phyloP scores from a whole-genome alignment of 129 eudicot genomes.

The Centaurea solstitialis region DNA sequence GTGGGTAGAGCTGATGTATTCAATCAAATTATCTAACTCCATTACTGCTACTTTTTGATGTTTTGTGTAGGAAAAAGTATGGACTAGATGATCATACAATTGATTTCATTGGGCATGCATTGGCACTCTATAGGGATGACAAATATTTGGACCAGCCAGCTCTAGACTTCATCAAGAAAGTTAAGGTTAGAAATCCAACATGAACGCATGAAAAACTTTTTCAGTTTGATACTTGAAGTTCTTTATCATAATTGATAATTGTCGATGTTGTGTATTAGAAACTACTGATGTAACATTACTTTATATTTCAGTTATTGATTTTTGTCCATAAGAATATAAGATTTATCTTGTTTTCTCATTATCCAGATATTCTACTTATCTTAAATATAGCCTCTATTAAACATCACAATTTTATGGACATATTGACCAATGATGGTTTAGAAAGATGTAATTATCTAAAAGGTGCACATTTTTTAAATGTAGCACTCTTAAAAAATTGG shows the following conservation, averaged over 20 bases:
- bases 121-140: slow-evolving; percentile 67
- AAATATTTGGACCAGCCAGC: slow-evolving; percentile 69
- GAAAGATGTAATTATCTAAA: neutral
- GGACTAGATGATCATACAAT: slow-evolving; percentile 68
- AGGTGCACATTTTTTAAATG: neutral
- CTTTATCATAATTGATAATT: too few relatives aligned
- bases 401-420: neutral
- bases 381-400: neutral
- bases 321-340: neutral
- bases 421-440: neutral
- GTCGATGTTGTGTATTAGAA: too few relatives aligned
- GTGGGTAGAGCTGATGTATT: too few relatives aligned
- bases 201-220: neutral
- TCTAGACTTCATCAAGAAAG: slow-evolving; percentile 60
- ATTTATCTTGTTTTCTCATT: neutral
- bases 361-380: neutral
- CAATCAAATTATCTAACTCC: neutral
- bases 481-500: neutral
- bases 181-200: slow-evolving; percentile 46
- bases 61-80: slow-evolving; percentile 49
- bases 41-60: neutral
- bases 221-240: neutral
- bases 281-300: neutral
- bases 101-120: slow-evolving; percentile 74
- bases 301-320: neutral